phyloP scores from a whole-genome alignment of 768 basidiomycete species.

The Amanita pseudoporphyria region DNA sequence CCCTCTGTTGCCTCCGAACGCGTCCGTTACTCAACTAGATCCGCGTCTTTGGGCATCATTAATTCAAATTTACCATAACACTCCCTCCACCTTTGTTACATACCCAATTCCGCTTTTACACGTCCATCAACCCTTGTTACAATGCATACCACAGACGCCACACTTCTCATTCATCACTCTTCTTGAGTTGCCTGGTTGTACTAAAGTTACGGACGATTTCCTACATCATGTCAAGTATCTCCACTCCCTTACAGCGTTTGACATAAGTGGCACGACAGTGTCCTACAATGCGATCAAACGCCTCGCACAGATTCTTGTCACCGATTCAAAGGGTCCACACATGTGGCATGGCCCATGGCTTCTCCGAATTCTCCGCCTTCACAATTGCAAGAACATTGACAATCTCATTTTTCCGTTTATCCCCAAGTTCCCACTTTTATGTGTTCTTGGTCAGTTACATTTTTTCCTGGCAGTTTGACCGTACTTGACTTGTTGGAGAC shows the following conservation, averaged over 20 bases:
- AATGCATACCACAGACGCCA: constrained; percentile 40
- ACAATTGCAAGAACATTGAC: constrained; percentile 41
- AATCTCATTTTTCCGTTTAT: constrained; percentile 33
- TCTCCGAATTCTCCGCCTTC: constrained; percentile 48
- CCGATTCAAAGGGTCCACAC: constrained; percentile 16
- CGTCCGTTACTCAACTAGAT: constrained; percentile 26
- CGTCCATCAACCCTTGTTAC: constrained; percentile 43
- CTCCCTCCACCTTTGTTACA: constrained; percentile 33
- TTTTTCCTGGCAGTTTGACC: not conserved
- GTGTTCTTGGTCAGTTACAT: constrained; percentile 43
- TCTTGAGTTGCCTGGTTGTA: constrained; percentile 46
- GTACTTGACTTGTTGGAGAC: constrained; percentile 24
- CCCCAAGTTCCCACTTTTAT: constrained; percentile 44
- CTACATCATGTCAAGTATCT: constrained; percentile 41
- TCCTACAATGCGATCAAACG: constrained; percentile 41
- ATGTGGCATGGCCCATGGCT: constrained; percentile 38
- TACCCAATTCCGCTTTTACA: constrained; percentile 47
- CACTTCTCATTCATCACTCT: constrained; percentile 59
- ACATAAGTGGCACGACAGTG: constrained; percentile 45
- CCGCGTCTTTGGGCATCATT: constrained; percentile 56
- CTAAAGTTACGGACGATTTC: constrained; percentile 48
- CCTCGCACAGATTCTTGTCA: constrained; percentile 39
- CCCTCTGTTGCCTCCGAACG: constrained; percentile 12
- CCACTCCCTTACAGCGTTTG: constrained; percentile 51
- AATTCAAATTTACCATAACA: constrained; percentile 45